Percentiles rank a stretch among this genome's conserved stretches.
Evolutionary conservation across 768 basidiomycete genomes (phyloP).

Genomic region (Harrya chromipes): DNA sequence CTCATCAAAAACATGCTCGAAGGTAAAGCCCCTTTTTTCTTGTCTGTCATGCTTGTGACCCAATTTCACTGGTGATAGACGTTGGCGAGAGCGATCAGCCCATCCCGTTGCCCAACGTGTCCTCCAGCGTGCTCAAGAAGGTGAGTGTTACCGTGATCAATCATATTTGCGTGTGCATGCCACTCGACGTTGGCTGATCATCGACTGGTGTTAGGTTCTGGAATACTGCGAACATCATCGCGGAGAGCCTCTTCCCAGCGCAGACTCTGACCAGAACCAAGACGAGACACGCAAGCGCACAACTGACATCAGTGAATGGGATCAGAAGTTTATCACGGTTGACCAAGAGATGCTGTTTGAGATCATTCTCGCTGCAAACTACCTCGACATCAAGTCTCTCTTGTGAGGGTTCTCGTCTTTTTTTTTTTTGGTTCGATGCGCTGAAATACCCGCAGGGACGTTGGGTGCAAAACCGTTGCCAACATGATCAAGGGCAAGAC

Average conservation of each 20-base stretch:
- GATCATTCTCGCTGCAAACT: constrained; percentile 99
- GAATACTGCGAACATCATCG: constrained; percentile 99
- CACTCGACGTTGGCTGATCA: constrained; percentile 6
- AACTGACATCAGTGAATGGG: constrained; percentile 99
- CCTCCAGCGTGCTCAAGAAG: constrained; percentile 91
- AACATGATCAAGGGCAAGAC: constrained; percentile 99
- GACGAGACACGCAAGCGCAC: constrained; percentile 97
- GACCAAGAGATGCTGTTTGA: constrained; percentile 99
- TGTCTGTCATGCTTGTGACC: background rate
- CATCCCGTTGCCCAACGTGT: constrained; percentile 93
- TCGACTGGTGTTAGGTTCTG: constrained; percentile 63
- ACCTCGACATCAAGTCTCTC: constrained; percentile 98
- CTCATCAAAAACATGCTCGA: constrained; percentile 99
- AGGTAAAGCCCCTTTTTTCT: constrained; percentile 45
- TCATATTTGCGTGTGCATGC: background rate
- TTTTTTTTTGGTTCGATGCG: background rate
- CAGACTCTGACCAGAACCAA: constrained; percentile 74
- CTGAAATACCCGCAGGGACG: constrained; percentile 57
- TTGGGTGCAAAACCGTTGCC: constrained; percentile 97
- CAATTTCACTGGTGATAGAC: constrained; percentile 46
- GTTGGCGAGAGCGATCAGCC: constrained; percentile 93
- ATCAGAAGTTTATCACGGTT: constrained; percentile 96
- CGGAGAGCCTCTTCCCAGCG: constrained; percentile 89
- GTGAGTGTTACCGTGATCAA: constrained; percentile 35
- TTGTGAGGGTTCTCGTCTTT: constrained; percentile 54